phyloP scores from a whole-genome alignment of 2,329 filamentous ascomycete species.

The Calonectria honghensis region DNA sequence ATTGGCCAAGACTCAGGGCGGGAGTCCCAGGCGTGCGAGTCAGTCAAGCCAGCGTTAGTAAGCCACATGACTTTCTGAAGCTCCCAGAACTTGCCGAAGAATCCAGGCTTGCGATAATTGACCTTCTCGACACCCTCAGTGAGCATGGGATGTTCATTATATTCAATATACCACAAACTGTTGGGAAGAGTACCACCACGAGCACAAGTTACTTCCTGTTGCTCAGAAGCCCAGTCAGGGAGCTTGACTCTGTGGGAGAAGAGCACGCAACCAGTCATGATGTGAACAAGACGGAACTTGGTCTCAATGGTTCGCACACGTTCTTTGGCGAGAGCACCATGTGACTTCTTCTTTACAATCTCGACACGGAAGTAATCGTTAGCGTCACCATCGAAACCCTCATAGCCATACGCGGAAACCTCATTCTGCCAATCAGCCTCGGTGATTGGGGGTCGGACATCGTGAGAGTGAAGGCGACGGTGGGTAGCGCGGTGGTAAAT shows the following conservation, averaged over 20 bases:
- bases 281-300: constrained; percentile 95
- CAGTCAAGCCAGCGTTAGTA: constrained; percentile 95
- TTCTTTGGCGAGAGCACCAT: constrained; percentile 85
- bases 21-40: constrained; percentile 98
- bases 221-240: constrained; percentile 97
- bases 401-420: constrained; percentile 96
- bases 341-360: constrained; percentile 92
- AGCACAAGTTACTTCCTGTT: constrained; percentile 99
- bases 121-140: constrained; percentile 88
- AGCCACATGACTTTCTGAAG: constrained; percentile 99
- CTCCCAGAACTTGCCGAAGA: constrained; percentile 98
- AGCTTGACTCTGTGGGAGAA: constrained; percentile 99
- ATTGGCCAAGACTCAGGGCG: constrained; percentile 95
- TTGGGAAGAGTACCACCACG: constrained; percentile 94
- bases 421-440: constrained; percentile 97
- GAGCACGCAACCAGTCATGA: constrained; percentile 96
- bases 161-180: constrained; percentile 97
- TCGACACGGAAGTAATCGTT: constrained; percentile 97
- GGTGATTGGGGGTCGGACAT: constrained; percentile 89
- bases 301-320: constrained; percentile 94
- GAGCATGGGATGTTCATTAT: constrained; percentile 88
- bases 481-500: constrained; percentile 90
- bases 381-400: constrained; percentile 96
- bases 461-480: constrained; percentile 95
- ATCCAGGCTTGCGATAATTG: constrained; percentile 95